Conservation (phyloP, 495 filamentous ascomycete species). For the Gamarada debralockiae region DNA sequence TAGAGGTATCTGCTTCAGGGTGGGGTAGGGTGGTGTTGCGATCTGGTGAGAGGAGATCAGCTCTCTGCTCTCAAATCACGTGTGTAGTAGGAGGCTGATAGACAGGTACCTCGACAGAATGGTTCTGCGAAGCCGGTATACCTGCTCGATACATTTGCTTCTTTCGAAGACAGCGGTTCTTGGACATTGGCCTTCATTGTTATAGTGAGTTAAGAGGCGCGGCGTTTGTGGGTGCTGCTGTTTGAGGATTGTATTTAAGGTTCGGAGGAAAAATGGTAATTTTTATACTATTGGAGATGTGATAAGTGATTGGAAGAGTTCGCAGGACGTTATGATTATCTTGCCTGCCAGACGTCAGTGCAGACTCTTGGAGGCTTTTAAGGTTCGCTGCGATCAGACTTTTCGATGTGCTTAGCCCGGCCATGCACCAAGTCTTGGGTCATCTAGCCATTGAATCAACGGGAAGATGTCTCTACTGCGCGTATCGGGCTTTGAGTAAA, state of each 20-base stretch:
- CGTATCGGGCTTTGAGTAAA: no score
- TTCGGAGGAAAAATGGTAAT: not conserved
- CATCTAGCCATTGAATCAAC: no score
- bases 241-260: not conserved
- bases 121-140: not conserved
- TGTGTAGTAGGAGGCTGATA: not conserved
- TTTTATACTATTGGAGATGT: not conserved
- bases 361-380: no score
- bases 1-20: conserved; percentile 25
- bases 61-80: not conserved
- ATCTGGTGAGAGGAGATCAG: conserved; percentile 3
- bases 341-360: no score
- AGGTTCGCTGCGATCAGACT: no score
- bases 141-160: not conserved
- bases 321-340: not conserved
- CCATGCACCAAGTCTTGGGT: no score
- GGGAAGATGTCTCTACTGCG: no score
- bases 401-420: no score
- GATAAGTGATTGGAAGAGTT: not conserved
- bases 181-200: not conserved
- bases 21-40: conserved; percentile 24
- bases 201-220: not conserved
- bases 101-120: not conserved
- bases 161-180: not conserved
- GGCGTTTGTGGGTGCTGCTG: no score